These are phyloP conservation scores for Omphalotus olearius DNA, from an alignment of 1,284 basidiomycete genomes.

Conservation along the genomic window DNA sequence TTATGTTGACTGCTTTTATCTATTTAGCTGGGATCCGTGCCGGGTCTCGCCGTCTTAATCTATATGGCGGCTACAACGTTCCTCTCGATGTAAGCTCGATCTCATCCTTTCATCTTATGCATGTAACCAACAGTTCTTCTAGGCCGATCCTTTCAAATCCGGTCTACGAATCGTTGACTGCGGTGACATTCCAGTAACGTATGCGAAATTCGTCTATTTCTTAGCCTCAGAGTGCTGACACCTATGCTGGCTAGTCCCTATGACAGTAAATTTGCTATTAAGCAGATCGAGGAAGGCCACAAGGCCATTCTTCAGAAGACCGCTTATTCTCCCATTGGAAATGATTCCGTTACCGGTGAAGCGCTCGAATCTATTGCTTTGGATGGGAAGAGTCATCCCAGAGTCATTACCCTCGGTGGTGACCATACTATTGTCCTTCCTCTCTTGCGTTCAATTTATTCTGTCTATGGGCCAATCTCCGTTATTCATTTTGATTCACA, in stretches of 20 bases:
- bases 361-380: slow-evolving; percentile 48
- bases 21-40: slow-evolving; percentile 59
- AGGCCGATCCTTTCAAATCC: slow-evolving; percentile 59
- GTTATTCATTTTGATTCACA: slow-evolving; percentile 83
- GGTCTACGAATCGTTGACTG: slow-evolving; percentile 70
- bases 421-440: slow-evolving; percentile 70
- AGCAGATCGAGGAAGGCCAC: slow-evolving; percentile 70
- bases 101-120: too few relatives aligned
- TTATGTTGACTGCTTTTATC: not conserved
- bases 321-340: slow-evolving; percentile 56
- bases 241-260: slow-evolving; percentile 51
- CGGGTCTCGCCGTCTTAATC: slow-evolving; percentile 66
- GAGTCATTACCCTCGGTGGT: slow-evolving; percentile 71
- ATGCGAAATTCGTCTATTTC: slow-evolving; percentile 14
- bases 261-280: slow-evolving; percentile 65
- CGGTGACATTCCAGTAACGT: slow-evolving; percentile 62
- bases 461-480: slow-evolving; percentile 66
- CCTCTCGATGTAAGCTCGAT: slow-evolving; percentile 37
- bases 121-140: too few relatives aligned
- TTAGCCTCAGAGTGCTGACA: slow-evolving; percentile 12
- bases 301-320: slow-evolving; percentile 57
- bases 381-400: slow-evolving; percentile 64
- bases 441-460: slow-evolving; percentile 54
- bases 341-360: slow-evolving; percentile 53
- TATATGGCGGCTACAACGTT: slow-evolving; percentile 75